A percentile compares a stretch with the other conserved stretches of the same genome.
Conservation (phyloP, 208 protist genomes). For the Trypanosoma lewisi region DNA sequence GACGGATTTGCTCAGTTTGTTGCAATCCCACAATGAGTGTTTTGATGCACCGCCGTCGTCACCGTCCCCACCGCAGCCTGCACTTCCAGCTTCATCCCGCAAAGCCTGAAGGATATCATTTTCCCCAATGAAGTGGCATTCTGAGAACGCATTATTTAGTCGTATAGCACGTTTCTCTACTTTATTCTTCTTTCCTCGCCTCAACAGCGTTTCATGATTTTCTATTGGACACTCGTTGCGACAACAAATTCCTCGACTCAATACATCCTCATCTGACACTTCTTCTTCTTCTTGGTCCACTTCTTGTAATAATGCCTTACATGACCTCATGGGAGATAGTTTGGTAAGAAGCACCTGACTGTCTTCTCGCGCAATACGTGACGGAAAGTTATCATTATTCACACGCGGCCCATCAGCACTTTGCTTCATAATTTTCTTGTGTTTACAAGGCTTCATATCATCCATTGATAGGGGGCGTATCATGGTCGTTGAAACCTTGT, state of each 20-base stretch:
- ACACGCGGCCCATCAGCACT: no score
- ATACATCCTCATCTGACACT: background rate
- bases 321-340: background rate
- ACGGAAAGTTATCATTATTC: no score
- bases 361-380: no score
- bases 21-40: no score
- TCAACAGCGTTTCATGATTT: background rate
- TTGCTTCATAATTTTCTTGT: no score
- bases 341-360: no score
- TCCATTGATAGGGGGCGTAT: no score
- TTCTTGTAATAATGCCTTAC: background rate
- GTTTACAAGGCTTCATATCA: no score
- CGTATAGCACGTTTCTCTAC: background rate
- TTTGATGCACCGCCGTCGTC: background rate
- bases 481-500: no score
- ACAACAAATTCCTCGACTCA: constrained; percentile 1
- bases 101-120: constrained; percentile 6
- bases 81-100: background rate
- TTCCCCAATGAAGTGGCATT: constrained; percentile 2
- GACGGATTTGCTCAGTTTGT: background rate
- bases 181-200: background rate
- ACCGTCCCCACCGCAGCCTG: background rate
- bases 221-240: background rate
- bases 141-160: background rate
- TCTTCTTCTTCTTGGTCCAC: no score